Evolutionary conservation across 495 filamentous ascomycete species (phyloP), one percentile per base, ranked within the genome.

Genomic region (Filosporella fistucella): DNA sequence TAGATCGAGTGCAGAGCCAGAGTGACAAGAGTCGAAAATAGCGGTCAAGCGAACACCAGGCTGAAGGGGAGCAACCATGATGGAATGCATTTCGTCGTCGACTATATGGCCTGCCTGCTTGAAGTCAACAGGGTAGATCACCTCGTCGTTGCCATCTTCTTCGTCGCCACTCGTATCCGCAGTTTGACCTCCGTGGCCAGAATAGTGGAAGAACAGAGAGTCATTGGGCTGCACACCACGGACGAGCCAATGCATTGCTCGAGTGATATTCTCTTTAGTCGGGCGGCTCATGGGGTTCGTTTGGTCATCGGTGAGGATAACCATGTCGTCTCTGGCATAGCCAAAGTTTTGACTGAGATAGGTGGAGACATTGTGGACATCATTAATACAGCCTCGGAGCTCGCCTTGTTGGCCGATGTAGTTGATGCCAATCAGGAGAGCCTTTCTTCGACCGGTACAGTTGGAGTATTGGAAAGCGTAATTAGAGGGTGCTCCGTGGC

Each of bases 21-120:
- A 95, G 66, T 97, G 91, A 69, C 91, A 97, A 13, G 89, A 95
- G 68, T 97, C 91, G 70, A 97, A 97, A 64, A 97, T 96, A 35
- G 91, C 91, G 1, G 91, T 97, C 39, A 97, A 71, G 22, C 91
- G 85, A 16, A 95, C 90, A 44, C 91, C 91, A 11, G 85, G 75
- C 51, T 76, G 76, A 12, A 97, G 71, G 4, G 87, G 79, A 38
- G 71, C 72, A 40, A 97, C 91, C 89, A 97, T 91, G 65, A 96
- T 95, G 39, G 85, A 76, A 62, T 97, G 91, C 88, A 97, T 94
- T 67, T 96, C 90, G 57, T 97, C 91, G 62, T 97, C 91, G 46
- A 91, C 88, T 52, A 97, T 95, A 63, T 96, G 91, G 4, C 91
- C 91, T 29, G 82, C 82, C 41, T 75, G 72, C 21, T 88, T 75